These are phyloP conservation scores for Cinnamomum chago DNA, from an alignment of 164 flowering plant genomes.

Conservation along the genomic window DNA sequence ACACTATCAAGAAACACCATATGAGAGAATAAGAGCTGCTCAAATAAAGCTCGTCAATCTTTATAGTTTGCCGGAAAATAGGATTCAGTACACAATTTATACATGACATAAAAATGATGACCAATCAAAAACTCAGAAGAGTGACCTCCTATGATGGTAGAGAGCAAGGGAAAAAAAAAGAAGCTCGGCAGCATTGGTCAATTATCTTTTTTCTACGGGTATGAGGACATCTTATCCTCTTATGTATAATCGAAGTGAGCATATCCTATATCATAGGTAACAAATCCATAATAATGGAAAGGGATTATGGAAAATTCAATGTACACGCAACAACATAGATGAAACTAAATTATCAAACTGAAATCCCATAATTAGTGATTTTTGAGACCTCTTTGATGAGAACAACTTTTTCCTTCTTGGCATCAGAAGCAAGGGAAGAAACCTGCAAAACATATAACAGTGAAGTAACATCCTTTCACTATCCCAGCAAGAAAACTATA, in stretches of 20 bases:
- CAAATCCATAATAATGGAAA: neutral
- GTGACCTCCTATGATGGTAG: neutral
- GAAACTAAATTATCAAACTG: conserved; percentile 44
- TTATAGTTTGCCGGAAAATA: too few relatives aligned
- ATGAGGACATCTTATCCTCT: too few relatives aligned
- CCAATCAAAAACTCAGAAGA: too few relatives aligned
- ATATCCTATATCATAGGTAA: neutral
- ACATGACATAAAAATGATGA: too few relatives aligned
- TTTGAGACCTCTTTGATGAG: conserved; percentile 71
- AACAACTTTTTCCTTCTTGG: conserved; percentile 57
- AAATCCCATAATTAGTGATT: conserved; percentile 81
- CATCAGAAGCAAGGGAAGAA: conserved; percentile 65
- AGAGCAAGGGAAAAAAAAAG: too few relatives aligned
- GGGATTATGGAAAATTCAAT: neutral
- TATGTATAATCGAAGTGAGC: too few relatives aligned
- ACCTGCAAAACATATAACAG: conserved; percentile 39
- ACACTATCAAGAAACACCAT: too few relatives aligned
- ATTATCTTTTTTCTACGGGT: too few relatives aligned
- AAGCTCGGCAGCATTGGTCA: too few relatives aligned
- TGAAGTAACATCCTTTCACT: neutral
- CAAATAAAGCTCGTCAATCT: too few relatives aligned
- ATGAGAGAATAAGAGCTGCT: too few relatives aligned
- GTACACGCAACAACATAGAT: neutral
- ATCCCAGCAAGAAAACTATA: neutral
- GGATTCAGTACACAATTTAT: too few relatives aligned